phyloP scores from a whole-genome alignment of 208 protist genomes.

The Leishmania arabica region DNA sequence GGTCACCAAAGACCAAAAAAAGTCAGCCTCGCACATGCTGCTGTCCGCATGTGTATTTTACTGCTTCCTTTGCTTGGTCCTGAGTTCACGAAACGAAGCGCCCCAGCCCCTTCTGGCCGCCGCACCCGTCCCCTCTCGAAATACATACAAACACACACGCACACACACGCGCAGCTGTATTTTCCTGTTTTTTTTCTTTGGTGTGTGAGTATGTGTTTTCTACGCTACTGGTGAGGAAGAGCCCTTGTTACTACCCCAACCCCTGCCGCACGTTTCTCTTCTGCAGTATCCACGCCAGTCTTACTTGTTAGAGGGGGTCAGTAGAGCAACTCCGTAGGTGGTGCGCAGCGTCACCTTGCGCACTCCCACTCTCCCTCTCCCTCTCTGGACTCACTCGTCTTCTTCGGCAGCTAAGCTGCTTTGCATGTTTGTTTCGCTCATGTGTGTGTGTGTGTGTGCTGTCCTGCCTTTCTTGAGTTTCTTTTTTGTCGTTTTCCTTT shows the following conservation, averaged over 20 bases:
- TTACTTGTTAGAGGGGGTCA: not conserved
- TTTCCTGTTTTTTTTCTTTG: conserved; percentile 10
- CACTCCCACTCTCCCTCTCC: not conserved
- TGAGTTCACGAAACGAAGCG: not conserved
- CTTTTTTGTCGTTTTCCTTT: not conserved
- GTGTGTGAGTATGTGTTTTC: conserved; percentile 7
- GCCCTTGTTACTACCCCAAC: not conserved
- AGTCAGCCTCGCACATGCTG: not conserved
- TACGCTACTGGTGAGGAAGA: not conserved
- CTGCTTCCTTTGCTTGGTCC: not conserved
- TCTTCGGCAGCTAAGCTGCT: not conserved
- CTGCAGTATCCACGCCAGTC: not conserved
- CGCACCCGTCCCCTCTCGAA: not conserved
- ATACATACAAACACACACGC: not conserved
- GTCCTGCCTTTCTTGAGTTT: not conserved
- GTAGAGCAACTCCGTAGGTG: not conserved
- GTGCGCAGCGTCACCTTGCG: not conserved
- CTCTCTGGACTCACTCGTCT: not conserved
- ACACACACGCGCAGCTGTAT: not conserved
- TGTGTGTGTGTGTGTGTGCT: not conserved
- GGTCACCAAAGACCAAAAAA: too few species aligned
- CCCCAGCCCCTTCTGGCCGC: not conserved
- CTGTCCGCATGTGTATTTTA: not conserved
- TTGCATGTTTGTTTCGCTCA: not conserved
- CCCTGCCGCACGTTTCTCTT: not conserved